phyloP scores from a whole-genome alignment of 106 monocot genomes.

The Gastrodia elata region DNA sequence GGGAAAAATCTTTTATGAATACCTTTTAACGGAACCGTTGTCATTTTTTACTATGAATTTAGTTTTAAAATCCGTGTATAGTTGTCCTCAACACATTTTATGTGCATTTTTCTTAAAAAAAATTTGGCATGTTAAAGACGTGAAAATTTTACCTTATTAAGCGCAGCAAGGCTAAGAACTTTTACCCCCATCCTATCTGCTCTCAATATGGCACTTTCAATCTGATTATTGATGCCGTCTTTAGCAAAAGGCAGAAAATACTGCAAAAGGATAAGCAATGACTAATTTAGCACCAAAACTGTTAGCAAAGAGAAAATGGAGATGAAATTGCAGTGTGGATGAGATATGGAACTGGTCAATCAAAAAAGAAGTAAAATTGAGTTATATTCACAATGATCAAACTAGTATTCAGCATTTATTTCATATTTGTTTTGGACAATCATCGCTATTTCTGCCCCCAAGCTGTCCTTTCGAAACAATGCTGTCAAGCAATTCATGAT shows the following conservation, averaged over 20 bases:
- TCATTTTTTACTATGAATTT: too few species aligned
- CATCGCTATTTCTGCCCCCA: too few species aligned
- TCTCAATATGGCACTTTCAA: conserved; percentile 82
- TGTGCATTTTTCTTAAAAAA: neutral
- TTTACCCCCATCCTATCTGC: conserved; percentile 86
- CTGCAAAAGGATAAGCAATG: conserved; percentile 26
- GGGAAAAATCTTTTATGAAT: too few species aligned
- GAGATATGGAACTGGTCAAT: neutral
- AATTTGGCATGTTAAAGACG: neutral
- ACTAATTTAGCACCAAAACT: neutral
- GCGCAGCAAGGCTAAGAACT: conserved; percentile 90
- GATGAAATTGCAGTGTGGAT: neutral
- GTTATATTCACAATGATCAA: too few species aligned
- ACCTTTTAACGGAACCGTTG: too few species aligned
- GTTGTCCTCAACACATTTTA: neutral
- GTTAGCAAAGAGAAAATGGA: neutral
- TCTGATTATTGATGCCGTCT: conserved; percentile 81
- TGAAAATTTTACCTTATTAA: conserved; percentile 63
- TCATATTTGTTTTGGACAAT: too few species aligned
- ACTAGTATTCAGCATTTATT: too few species aligned
- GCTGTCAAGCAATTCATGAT: too few species aligned
- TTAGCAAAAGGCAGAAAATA: conserved; percentile 84
- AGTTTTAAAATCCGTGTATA: too few species aligned
- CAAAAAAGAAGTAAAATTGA: too few species aligned
- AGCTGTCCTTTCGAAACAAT: too few species aligned